Evolutionary conservation across 2,329 filamentous ascomycete genomes (phyloP), one percentile per base, ranked within the genome.

Genomic region (Fusarium mundagurra): DNA sequence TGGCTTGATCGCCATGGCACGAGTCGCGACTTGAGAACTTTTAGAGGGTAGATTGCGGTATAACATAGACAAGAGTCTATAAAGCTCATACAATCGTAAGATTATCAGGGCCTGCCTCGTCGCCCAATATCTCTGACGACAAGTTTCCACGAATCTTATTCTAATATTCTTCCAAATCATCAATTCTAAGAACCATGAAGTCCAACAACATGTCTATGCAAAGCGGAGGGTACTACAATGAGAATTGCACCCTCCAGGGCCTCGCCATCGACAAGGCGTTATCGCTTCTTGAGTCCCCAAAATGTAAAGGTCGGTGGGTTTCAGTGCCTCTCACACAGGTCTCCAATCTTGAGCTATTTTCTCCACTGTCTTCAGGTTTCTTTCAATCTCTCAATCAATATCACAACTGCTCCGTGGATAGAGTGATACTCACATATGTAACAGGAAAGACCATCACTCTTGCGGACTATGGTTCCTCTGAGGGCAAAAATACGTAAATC

Each of bases 251-350:
- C 14, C 51, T 55, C 6, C 36, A 55, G 6, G 24, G 27, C 8
- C 9, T 55, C 3, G 51, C 51, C 0, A 55, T 55, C 4, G 51
- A 55, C 1, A n/a, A 39, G 9, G 36, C 24, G n/a, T 17, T 41
- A 8, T 18, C 34, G 11, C 18, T 54, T 12, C n/a, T 54, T 10
- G 22, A 34, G 51, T 18, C 24, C 5, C 34, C 10, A 6, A 18
- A 39, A 8, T 8, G 0, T 4, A 6, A 54, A 38, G 24, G 50
- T 54, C 0, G 0, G 13, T 38, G 3, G 0, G 8, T 8, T 20
- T 18, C 31, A 14, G 12, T 13, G 6, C 6, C 4, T 2, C 14
- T 18, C 6, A 27, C 9, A 51, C 8, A n/a, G 8, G 3, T 18
- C 22, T 27, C 6, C 3, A 6, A 6, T 8, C 18, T 48, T 17